Percentiles rank a stretch among this genome's conserved stretches.
These are phyloP conservation scores for Cercospora nicotianae DNA, from an alignment of 2,329 filamentous ascomycete genomes.

Conservation along the genomic window DNA sequence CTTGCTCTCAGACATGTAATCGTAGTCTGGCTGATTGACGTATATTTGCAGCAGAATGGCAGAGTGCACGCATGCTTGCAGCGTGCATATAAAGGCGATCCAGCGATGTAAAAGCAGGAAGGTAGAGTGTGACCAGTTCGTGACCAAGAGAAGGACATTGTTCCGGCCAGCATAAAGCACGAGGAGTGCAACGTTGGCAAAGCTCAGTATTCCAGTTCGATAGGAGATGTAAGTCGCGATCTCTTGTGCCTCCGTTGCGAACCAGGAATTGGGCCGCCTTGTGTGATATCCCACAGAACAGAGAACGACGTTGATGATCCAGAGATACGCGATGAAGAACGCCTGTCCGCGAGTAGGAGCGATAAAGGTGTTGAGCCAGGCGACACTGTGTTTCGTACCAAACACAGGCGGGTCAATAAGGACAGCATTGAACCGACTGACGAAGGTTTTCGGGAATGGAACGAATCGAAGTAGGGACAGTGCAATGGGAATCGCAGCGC, in stretches of 20 bases:
- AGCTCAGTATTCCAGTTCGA: constrained; percentile 46
- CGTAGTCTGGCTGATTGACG: constrained; percentile 26
- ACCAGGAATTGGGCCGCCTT: constrained; percentile 34
- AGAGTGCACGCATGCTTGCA: constrained; percentile 52
- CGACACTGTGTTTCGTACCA: constrained; percentile 13
- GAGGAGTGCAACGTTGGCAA: constrained; percentile 46
- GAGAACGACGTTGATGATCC: constrained; percentile 37
- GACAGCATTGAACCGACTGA: constrained; percentile 19
- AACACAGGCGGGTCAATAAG: constrained; percentile 24
- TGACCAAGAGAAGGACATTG: constrained; percentile 51
- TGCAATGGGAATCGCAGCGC: constrained; percentile 25
- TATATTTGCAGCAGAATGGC: constrained; percentile 45
- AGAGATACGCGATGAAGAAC: constrained; percentile 34
- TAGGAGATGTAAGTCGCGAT: constrained; percentile 37
- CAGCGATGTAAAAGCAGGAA: constrained; percentile 54
- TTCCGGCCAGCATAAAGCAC: constrained; percentile 52
- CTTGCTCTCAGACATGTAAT: constrained; percentile 18
- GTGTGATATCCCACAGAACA: constrained; percentile 29
- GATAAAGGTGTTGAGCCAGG: constrained; percentile 19
- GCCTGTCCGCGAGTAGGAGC: constrained; percentile 33
- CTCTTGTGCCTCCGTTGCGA: constrained; percentile 2
- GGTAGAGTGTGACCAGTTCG: constrained; percentile 53
- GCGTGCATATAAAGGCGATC: constrained; percentile 48
- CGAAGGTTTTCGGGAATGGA: constrained; percentile 17
- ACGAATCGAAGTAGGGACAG: constrained; percentile 24